A percentile compares a stretch with the other conserved stretches of the same genome.
phyloP scores from a whole-genome alignment of 139 green algal species.

The Volvox africanus region DNA sequence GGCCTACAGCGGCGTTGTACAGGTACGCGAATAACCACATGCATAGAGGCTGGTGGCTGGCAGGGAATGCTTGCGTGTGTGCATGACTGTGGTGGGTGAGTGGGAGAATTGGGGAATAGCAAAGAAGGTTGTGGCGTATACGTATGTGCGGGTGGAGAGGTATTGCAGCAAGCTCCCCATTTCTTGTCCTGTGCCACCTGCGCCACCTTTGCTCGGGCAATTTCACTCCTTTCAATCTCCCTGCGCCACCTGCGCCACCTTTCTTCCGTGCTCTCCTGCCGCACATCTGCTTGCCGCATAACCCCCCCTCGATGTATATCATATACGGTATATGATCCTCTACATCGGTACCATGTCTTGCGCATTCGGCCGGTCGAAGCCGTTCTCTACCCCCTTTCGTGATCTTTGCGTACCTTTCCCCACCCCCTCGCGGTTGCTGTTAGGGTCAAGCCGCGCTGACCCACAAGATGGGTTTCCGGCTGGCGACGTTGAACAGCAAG shows the following conservation, averaged over 20 bases:
- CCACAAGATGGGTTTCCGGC: constrained; percentile 75
- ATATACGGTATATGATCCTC: too few relatives aligned
- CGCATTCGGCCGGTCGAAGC: too few relatives aligned
- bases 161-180: too few relatives aligned
- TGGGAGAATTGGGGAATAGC: background rate
- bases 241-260: background rate
- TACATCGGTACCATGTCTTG: background rate
- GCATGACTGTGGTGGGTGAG: background rate
- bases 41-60: too few relatives aligned
- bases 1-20: constrained; percentile 57
- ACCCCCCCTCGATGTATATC: too few relatives aligned
- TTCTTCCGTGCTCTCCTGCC: background rate
- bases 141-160: background rate
- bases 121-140: background rate
- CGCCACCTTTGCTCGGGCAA: too few relatives aligned
- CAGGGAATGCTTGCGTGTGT: too few relatives aligned
- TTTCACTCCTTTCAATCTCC: too few relatives aligned
- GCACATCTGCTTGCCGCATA: background rate
- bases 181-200: too few relatives aligned
- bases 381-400: too few relatives aligned
- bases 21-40: constrained; percentile 47
- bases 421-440: background rate
- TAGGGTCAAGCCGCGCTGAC: constrained; percentile 80
- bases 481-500: constrained; percentile 70
- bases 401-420: too few relatives aligned